These are phyloP conservation scores for Pseudocercospora cruenta DNA, from an alignment of 2,329 filamentous ascomycete genomes.

Conservation along the genomic window DNA sequence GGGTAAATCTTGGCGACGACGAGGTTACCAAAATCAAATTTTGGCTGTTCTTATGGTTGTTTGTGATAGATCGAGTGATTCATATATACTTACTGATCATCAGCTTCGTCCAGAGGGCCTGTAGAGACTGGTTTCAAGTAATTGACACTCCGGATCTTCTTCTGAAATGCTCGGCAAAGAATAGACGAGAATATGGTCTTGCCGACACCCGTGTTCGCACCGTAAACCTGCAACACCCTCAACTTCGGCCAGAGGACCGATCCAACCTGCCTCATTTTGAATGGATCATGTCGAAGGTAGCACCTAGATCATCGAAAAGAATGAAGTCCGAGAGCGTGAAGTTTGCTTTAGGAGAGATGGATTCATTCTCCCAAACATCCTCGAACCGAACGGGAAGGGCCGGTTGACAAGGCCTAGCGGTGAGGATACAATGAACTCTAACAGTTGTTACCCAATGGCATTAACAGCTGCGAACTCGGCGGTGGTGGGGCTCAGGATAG, in stretches of 20 bases:
- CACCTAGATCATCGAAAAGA: neutral
- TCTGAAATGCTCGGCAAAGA: slow-evolving; percentile 65
- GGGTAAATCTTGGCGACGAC: slow-evolving; percentile 12
- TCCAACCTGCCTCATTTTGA: slow-evolving; percentile 54
- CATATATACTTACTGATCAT: slow-evolving; percentile 61
- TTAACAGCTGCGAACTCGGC: neutral
- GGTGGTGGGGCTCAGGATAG: neutral
- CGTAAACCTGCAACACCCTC: slow-evolving; percentile 74
- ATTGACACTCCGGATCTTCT: slow-evolving; percentile 55
- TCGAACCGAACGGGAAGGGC: neutral
- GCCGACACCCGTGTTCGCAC: slow-evolving; percentile 81
- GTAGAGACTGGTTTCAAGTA: slow-evolving; percentile 86
- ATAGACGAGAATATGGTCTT: slow-evolving; percentile 81
- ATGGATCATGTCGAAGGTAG: slow-evolving; percentile 11
- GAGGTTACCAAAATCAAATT: neutral
- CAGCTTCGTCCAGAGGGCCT: slow-evolving; percentile 69
- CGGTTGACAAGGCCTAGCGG: neutral
- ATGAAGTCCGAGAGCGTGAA: neutral
- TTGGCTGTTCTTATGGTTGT: neutral
- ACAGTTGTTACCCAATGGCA: neutral
- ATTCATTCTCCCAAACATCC: neutral
- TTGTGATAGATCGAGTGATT: neutral
- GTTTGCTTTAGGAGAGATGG: neutral
- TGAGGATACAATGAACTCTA: neutral
- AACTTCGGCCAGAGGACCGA: slow-evolving; percentile 70